Conservation (phyloP, 768 basidiomycete genomes). For the Kwoniella shandongensis region DNA sequence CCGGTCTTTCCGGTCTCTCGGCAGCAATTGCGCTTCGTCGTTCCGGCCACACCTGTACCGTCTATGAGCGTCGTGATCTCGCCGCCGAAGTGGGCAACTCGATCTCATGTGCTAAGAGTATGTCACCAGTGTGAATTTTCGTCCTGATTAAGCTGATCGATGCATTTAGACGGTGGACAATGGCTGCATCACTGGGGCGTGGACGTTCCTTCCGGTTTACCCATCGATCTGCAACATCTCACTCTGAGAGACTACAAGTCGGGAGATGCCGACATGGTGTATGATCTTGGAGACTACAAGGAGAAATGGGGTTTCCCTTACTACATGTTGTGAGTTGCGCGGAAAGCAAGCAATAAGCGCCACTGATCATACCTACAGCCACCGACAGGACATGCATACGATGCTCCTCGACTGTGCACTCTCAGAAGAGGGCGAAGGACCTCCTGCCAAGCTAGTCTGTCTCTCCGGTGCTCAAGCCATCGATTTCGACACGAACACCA, state of each 20-base stretch:
- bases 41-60: conserved; percentile 20
- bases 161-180: conserved; percentile 20
- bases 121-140: background rate
- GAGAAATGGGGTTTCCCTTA: conserved; percentile 38
- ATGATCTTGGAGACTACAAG: conserved; percentile 31
- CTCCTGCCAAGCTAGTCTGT: conserved; percentile 21
- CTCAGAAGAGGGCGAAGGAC: conserved; percentile 25
- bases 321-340: conserved; percentile 32
- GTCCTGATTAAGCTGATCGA: background rate
- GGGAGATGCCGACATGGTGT: conserved; percentile 26
- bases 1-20: conserved; percentile 32
- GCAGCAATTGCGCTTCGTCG: conserved; percentile 29
- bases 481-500: conserved; percentile 26
- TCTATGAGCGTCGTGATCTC: conserved; percentile 28
- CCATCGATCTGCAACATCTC: conserved; percentile 31
- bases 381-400: conserved; percentile 37
- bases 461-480: conserved; percentile 19
- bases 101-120: conserved; percentile 29
- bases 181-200: conserved; percentile 42
- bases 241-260: conserved; percentile 36
- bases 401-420: conserved; percentile 32
- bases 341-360: background rate
- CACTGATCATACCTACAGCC: conserved; percentile 4
- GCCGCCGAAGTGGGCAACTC: conserved; percentile 27
- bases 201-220: conserved; percentile 29